These are phyloP conservation scores for Cryphonectria japonica DNA, from an alignment of 2,329 filamentous ascomycete species.

Conservation along the genomic window DNA sequence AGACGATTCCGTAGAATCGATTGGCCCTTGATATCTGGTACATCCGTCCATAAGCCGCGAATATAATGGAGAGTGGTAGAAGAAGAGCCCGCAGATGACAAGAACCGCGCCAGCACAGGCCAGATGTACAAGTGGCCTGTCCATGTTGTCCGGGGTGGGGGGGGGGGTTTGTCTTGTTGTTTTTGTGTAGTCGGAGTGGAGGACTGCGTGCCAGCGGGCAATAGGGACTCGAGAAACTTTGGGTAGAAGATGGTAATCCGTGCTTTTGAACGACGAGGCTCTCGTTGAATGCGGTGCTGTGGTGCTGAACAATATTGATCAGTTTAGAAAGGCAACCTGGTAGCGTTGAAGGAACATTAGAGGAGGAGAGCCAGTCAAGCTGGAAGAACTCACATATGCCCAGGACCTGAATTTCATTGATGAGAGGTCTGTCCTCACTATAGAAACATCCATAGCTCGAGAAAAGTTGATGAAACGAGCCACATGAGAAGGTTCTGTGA, in stretches of 20 bases:
- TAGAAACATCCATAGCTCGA: background rate
- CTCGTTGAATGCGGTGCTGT: background rate
- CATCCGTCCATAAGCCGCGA: background rate
- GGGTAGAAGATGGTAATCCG: background rate
- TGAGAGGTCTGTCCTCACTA: background rate
- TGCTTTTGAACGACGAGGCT: background rate
- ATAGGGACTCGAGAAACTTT: background rate
- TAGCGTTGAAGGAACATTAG: background rate
- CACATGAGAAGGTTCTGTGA: background rate
- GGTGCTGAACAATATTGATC: background rate
- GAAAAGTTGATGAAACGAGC: background rate
- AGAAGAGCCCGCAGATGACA: background rate
- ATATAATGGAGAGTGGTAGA: background rate
- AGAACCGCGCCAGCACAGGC: background rate
- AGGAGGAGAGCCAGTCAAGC: background rate
- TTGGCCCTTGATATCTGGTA: background rate
- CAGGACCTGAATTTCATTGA: background rate
- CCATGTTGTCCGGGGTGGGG: background rate
- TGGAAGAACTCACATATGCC: background rate
- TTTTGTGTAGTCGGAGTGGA: background rate
- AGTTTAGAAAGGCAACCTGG: background rate
- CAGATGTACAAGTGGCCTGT: background rate
- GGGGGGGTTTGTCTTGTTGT: background rate
- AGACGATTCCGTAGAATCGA: no score
- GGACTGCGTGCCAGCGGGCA: background rate